phyloP scores from a whole-genome alignment of 495 filamentous ascomycete species.

The Podospora didyma region DNA sequence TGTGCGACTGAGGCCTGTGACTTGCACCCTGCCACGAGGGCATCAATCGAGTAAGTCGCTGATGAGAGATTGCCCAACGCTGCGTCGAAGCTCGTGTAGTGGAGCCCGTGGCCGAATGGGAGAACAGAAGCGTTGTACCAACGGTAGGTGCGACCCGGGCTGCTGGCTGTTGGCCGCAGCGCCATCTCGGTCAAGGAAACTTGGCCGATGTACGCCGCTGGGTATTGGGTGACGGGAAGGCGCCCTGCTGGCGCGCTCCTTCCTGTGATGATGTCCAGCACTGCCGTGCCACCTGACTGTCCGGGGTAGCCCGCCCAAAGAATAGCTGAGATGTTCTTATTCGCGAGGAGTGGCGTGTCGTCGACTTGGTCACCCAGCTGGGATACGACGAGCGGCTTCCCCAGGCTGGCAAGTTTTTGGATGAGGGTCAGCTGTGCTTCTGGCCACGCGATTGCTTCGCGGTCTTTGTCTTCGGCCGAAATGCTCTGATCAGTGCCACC shows the following conservation, averaged over 20 bases:
- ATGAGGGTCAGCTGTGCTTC: constrained; percentile 40
- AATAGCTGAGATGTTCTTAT: constrained; percentile 49
- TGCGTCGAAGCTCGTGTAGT: constrained; percentile 49
- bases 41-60: constrained; percentile 25
- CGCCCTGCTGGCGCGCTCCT: constrained; percentile 52
- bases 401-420: constrained; percentile 28
- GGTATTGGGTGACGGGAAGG: constrained; percentile 56
- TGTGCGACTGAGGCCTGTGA: constrained; percentile 11
- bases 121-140: constrained; percentile 40
- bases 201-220: constrained; percentile 34
- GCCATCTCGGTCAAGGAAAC: constrained; percentile 42
- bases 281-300: constrained; percentile 51
- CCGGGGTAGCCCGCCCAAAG: constrained; percentile 54
- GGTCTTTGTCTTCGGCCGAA: constrained; percentile 39
- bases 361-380: constrained; percentile 54
- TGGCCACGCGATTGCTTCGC: constrained; percentile 41
- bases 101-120: constrained; percentile 50
- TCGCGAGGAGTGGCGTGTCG: constrained; percentile 44
- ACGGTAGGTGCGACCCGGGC: constrained; percentile 37
- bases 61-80: constrained; percentile 34
- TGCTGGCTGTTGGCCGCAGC: constrained; percentile 26
- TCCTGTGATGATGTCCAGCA: constrained; percentile 52
- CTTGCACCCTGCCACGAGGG: constrained; percentile 27
- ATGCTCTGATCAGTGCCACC: constrained; percentile 41
- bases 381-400: constrained; percentile 40